phyloP scores from a whole-genome alignment of 177 flowering plant genomes.

The Vitis hybrid region DNA sequence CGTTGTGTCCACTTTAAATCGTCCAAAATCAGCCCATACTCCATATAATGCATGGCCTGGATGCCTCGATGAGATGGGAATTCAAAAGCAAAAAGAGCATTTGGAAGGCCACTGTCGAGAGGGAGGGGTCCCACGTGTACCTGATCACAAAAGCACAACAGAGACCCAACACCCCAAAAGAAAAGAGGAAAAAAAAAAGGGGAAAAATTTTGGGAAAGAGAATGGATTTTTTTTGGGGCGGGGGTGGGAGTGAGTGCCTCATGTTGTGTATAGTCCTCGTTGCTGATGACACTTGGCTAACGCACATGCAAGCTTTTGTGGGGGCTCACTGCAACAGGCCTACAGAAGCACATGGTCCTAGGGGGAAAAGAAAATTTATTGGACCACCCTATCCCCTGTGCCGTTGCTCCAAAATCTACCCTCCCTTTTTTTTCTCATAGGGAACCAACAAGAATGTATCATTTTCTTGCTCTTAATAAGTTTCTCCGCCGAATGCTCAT shows the following conservation, averaged over 20 bases:
- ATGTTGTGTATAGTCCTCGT: no score
- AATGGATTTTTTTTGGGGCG: neutral
- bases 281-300: neutral
- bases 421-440: no score
- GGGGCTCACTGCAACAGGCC: neutral
- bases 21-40: no score
- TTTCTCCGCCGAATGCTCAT: no score
- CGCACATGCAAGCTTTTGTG: neutral
- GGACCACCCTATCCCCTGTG: neutral
- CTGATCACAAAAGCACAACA: neutral
- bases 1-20: no score
- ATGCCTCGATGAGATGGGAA: no score
- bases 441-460: no score
- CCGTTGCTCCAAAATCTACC: neutral
- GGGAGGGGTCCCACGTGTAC: slow-evolving; percentile 1
- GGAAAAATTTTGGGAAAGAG: neutral
- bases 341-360: no score
- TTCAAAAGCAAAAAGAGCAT: no score
- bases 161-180: neutral
- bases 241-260: neutral
- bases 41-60: no score
- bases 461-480: no score
- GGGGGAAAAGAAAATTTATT: neutral
- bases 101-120: neutral
- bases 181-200: no score